Percentiles rank a stretch among this genome's conserved stretches.
These are phyloP conservation scores for Penstemon eatonii DNA, from an alignment of 257 asterid species.

Conservation along the genomic window DNA sequence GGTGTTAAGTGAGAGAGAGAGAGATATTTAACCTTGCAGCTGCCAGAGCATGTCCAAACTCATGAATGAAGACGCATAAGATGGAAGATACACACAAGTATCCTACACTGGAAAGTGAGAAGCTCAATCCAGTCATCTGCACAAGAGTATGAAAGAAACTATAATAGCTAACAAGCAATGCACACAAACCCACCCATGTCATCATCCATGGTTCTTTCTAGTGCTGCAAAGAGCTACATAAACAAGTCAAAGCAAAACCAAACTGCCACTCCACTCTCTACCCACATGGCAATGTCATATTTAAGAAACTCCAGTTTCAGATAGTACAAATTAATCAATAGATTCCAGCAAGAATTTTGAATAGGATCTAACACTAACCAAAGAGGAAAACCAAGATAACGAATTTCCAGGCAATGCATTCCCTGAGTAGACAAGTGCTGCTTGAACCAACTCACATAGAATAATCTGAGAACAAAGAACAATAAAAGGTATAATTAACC, in stretches of 20 bases:
- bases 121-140: conserved; percentile 58
- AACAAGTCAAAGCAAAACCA: not conserved
- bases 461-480: conserved; percentile 46
- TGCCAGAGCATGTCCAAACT: conserved; percentile 91
- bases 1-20: conserved; percentile 25
- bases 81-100: conserved; percentile 69
- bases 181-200: not conserved
- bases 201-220: not conserved
- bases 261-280: not conserved
- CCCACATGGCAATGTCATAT: not conserved
- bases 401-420: conserved; percentile 33
- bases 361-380: conserved; percentile 42
- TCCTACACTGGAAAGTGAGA: conserved; percentile 61
- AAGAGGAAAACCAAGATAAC: conserved; percentile 43
- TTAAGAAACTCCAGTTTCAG: not conserved
- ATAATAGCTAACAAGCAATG: conserved; percentile 14
- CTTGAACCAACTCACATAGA: conserved; percentile 49
- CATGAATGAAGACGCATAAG: conserved; percentile 66
- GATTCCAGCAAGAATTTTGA: too few relatives aligned
- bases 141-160: conserved; percentile 22
- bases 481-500: not conserved
- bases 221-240: not conserved
- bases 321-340: too few relatives aligned
- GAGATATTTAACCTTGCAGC: conserved; percentile 80
- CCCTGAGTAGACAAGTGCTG: conserved; percentile 43